Conservation (phyloP, 2,329 filamentous ascomycete species). For the Coniella vitis region DNA sequence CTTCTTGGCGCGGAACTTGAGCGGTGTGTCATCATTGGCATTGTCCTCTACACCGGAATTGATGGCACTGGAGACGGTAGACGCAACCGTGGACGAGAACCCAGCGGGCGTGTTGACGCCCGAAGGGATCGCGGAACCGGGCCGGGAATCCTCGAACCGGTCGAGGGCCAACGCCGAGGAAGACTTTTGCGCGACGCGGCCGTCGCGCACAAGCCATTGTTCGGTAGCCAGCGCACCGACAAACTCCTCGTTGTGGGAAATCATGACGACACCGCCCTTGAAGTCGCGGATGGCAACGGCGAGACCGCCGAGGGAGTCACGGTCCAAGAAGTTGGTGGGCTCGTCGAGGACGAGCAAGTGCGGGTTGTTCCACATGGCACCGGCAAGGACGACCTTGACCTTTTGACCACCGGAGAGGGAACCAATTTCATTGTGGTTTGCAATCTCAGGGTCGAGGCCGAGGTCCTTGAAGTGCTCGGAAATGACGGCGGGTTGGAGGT, state of each 20-base stretch:
- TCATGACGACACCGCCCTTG: slow-evolving; percentile 98
- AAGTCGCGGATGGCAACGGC: slow-evolving; percentile 98
- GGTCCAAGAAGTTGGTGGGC: slow-evolving; percentile 98
- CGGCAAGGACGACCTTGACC: slow-evolving; percentile 96
- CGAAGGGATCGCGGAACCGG: slow-evolving; percentile 34
- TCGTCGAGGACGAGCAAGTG: slow-evolving; percentile 96
- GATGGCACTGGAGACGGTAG: slow-evolving; percentile 56
- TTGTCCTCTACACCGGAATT: slow-evolving; percentile 83
- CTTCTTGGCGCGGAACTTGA: slow-evolving; percentile 80
- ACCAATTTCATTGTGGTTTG: slow-evolving; percentile 97
- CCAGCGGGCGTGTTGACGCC: slow-evolving; percentile 26
- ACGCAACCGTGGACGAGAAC: slow-evolving; percentile 45
- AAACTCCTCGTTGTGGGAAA: slow-evolving; percentile 99
- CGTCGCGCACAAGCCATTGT: slow-evolving; percentile 90
- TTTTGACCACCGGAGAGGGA: slow-evolving; percentile 95
- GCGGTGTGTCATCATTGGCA: slow-evolving; percentile 44
- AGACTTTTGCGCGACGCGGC: slow-evolving; percentile 78
- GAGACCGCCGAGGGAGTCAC: slow-evolving; percentile 91
- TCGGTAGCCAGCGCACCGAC: slow-evolving; percentile 92
- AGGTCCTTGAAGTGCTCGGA: slow-evolving; percentile 97
- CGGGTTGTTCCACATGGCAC: slow-evolving; percentile 98
- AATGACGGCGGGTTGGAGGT: slow-evolving; percentile 88
- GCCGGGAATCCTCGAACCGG: slow-evolving; percentile 75
- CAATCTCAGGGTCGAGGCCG: slow-evolving; percentile 93
- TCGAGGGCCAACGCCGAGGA: slow-evolving; percentile 66